Evolutionary conservation across 176 grass and related monocot genomes (phyloP), one percentile per base, ranked within the genome.

Genomic region (Phragmites australis): DNA sequence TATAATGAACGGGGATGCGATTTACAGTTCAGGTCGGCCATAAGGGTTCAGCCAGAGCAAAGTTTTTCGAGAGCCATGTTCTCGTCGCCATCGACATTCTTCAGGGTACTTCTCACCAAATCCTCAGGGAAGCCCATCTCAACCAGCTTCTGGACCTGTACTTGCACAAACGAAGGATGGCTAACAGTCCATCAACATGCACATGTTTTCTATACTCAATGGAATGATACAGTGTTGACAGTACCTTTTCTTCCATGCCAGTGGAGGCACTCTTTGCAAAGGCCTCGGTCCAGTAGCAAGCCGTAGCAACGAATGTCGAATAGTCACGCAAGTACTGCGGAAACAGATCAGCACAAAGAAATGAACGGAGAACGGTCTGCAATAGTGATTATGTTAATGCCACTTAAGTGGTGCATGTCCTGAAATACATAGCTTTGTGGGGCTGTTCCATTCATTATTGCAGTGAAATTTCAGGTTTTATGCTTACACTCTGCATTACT

Each of bases 61-160:
- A 99, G 90, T 88, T 80, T 96, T 86, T 99, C 97, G 8, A 99
- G 90, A 68, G 97, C 97, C 87, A 86, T 82, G 83, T 93, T 93
- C 91, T 99, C 97, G 11, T 96, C 97, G 1, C 93, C 93, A 48
- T 99, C 94, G 6, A 96, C 97, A 31, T 84, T 96, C 76, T 88
- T 86, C 81, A 99, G 70, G 6, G 85, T 63, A 84, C 80, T 96
- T 92, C 89, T 95, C 76, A 99, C 97, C 53, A 86, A 43, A 34
- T 91, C 97, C 80, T 99, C 97, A 6, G 97, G 84, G 73, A 99
- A 99, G 57, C 97, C 97, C 97, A 99, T 99, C 81, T 99, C 97
- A 23, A 93, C 87, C 25, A 99, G 88, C 84, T 89, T 99, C 88
- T 91, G 88, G 14, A 96, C 89, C 97, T 99, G 72, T 34, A 56